Percentiles rank a stretch among this genome's conserved stretches.
Conservation (phyloP, 257 asterid species). For the Agastache rugosa region DNA sequence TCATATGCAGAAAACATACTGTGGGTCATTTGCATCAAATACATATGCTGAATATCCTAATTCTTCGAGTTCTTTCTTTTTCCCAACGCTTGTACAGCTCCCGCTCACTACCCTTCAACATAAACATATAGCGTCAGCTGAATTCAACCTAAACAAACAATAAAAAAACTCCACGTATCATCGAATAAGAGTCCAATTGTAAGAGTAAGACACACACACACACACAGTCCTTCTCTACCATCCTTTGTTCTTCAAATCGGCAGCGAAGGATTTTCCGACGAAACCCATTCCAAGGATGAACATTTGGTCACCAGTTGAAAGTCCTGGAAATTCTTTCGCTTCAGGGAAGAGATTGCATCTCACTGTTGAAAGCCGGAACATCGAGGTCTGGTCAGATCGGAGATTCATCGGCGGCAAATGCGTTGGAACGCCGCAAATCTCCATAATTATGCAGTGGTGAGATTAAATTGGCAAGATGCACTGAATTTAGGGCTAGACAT, state of each 20-base stretch:
- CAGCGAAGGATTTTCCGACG: slow-evolving; percentile 79
- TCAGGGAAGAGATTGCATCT: slow-evolving; percentile 44
- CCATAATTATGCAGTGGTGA: slow-evolving; percentile 38
- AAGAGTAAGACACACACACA: neutral
- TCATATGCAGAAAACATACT: slow-evolving; percentile 42
- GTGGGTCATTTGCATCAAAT: slow-evolving; percentile 70
- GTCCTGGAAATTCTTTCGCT: slow-evolving; percentile 28
- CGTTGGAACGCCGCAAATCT: slow-evolving; percentile 36
- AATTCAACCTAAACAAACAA: neutral
- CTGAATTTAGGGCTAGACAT: neutral
- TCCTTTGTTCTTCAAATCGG: slow-evolving; percentile 65
- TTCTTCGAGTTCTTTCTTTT: slow-evolving; percentile 65
- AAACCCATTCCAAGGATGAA: slow-evolving; percentile 91
- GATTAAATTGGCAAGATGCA: neutral
- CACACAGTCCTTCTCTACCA: slow-evolving; percentile 49
- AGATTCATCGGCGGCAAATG: slow-evolving; percentile 44
- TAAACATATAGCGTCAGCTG: slow-evolving; percentile 3
- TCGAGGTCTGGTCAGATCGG: slow-evolving; percentile 31
- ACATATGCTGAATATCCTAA: slow-evolving; percentile 66
- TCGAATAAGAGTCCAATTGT: neutral
- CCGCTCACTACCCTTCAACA: slow-evolving; percentile 75
- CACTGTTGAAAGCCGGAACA: slow-evolving; percentile 28
- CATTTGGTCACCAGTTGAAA: slow-evolving; percentile 51
- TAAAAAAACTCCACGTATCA: neutral
- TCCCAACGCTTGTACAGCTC: slow-evolving; percentile 68